phyloP scores from a whole-genome alignment of 768 basidiomycete genomes.

The Suillus decipiens region DNA sequence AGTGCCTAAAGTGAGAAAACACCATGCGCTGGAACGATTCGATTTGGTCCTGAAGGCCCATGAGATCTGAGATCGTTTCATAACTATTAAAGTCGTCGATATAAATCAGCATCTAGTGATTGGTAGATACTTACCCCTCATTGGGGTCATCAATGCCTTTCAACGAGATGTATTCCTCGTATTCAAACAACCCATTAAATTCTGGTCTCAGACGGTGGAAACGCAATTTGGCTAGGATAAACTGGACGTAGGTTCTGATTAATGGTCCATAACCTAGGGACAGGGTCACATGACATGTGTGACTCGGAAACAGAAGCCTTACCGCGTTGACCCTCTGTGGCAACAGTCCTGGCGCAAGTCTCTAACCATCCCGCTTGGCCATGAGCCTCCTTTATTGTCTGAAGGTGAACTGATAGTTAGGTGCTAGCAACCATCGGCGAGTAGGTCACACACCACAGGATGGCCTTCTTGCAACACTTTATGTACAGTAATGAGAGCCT shows the following conservation, averaged over 20 bases:
- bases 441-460: constrained; percentile 62
- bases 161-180: constrained; percentile 96
- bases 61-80: constrained; percentile 96
- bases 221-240: constrained; percentile 91
- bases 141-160: constrained; percentile 99
- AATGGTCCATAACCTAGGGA: constrained; percentile 83
- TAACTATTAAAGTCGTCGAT: constrained; percentile 57
- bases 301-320: constrained; percentile 16
- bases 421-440: constrained; percentile 4
- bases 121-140: constrained; percentile 73
- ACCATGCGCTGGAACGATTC: constrained; percentile 98
- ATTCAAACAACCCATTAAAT: constrained; percentile 98
- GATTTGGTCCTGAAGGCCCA: constrained; percentile 98
- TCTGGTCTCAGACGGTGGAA: constrained; percentile 96
- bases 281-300: constrained; percentile 2
- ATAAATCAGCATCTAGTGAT: constrained; percentile 7
- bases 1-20: constrained; percentile 90
- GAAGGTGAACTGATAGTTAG: constrained; percentile 18
- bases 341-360: constrained; percentile 90
- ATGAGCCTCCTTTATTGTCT: constrained; percentile 97
- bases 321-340: constrained; percentile 79
- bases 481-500: constrained; percentile 95
- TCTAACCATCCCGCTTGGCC: constrained; percentile 98
- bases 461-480: constrained; percentile 98
- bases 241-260: constrained; percentile 95